Evolutionary conservation across 2,329 filamentous ascomycete species (phyloP), one percentile per base, ranked within the genome.

Genomic region (Drechslerella coelobrocha): DNA sequence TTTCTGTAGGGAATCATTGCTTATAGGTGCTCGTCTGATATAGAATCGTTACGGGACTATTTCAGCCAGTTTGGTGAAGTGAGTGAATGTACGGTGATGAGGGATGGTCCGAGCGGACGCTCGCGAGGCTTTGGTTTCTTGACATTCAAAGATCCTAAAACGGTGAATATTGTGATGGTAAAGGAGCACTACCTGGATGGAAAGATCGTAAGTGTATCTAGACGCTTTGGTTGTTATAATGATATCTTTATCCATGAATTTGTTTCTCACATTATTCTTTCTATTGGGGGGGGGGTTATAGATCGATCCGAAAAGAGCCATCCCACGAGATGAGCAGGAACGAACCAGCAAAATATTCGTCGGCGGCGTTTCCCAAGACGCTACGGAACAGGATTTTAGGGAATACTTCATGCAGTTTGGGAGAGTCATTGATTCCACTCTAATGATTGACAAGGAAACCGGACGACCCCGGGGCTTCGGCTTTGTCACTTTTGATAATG

Each of bases 361-460:
- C 21, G 94, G 94, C 29, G 94, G 94, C 77, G 94, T 99, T 62
- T 96, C 91, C 79, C 94, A 97, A 81, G 94, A 99, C 77, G 94
- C 93, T 0, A 97, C 91, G 0, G 94, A 99, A 77, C 88, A 92
- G 72, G 92, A 97, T 78, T 99, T 99, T 79, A 92, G 91, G 77
- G 89, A 94, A 69, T 99, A 96, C 81, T 99, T 99, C 81, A 91
- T 90, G 77, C 91, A 96, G 77, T 99, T 97, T 76, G 94, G 94
- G 26, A 88, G 93, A 72, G 94, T 99, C 19, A 89, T 99, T 39
- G 94, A 99, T 80, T 94, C 94, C 1, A 99, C 94, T 0, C 86
- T 99, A 1, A 99, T 99, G 94, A 99, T 99, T 88, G 94, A 99
- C 79, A 99, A 99, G 81, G 94, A 99, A 79, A 99, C 94, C 0